Conservation (phyloP, 305 asterid species). For the Coffea humblotiana region DNA sequence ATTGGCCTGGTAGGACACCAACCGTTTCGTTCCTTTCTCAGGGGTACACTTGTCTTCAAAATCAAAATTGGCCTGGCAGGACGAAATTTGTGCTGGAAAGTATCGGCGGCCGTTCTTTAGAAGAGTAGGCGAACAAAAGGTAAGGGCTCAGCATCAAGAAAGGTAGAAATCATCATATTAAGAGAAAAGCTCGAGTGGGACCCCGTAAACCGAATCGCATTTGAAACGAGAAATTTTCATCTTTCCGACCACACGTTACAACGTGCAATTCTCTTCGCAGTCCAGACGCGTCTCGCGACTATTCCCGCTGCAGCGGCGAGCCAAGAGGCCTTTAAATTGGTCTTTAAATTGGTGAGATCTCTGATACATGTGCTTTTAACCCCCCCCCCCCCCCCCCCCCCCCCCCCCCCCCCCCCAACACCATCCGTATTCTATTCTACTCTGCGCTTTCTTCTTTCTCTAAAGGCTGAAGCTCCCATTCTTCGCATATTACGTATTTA, state of each 20-base stretch:
- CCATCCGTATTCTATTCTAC: neutral
- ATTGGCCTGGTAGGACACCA: too few species aligned
- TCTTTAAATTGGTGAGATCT: too few species aligned
- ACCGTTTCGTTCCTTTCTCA: neutral
- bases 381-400: too few species aligned
- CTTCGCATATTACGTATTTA: too few species aligned
- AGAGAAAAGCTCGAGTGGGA: neutral
- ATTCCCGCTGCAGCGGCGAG: neutral
- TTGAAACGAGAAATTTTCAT: conserved; percentile 11
- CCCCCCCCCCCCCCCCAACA: too few species aligned
- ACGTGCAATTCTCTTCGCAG: conserved; percentile 6
- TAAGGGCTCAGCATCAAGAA: neutral
- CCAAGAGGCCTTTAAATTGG: neutral
- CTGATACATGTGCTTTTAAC: too few species aligned
- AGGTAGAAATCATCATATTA: neutral
- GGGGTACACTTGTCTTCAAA: neutral
- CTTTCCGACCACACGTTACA: conserved; percentile 23
- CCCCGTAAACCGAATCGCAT: conserved; percentile 17
- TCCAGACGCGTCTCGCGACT: conserved; percentile 6
- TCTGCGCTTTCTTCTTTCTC: neutral
- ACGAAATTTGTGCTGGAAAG: neutral
- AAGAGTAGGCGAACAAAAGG: neutral
- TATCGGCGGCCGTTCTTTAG: neutral
- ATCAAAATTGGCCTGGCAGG: neutral
- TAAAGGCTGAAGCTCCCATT: neutral